Base-by-base conservation (phyloP, 164 flowering plant genomes). In the Chloranthus sessilifolius region DNA sequence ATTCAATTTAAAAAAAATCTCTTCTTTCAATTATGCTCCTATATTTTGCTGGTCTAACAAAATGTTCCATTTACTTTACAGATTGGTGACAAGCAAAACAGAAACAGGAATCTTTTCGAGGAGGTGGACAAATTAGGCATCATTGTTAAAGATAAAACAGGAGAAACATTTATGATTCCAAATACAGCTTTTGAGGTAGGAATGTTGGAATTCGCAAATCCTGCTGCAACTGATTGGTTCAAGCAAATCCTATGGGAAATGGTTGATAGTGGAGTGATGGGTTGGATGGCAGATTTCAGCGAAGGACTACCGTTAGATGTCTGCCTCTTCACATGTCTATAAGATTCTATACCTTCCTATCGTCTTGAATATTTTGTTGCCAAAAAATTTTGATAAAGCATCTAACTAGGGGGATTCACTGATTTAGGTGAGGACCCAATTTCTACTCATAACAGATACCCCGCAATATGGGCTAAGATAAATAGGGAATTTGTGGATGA, bases 201-300 rank as follows among this genome's bases (percentile, higher is more conserved):
- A 40, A 84, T 87, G 92, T 44, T 87, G 74, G 96, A 87, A 65
- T 56, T 87, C 50, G 83, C 92, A 3, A 80, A 87, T 59, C 96
- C 96, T 39, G 34, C 70, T 39, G 60, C 96, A 7, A 59, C 66
- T 29, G 36, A 39, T 46, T 87, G 92, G 95, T 87, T 83, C 78
- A 83, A 87, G 67, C 72, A 74, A 47, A 70, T 87, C 37, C 53
- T 87, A 51, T 61, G 59, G 30, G 89, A 83, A 55, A 87, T 87
- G 92, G 89, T 81, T 58, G 74, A 80, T 51, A 78, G 59, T 63
- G 92, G 95, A 53, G 83, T 83, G 25, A 64, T 80, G 53, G 92
- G 95, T 54, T 87, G 92, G 95, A 87, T 87, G 95, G 95, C 92
- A 39, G 95, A 83, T 74, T 87, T 87, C 58, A 92, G 95, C 23